Evolutionary conservation across 345 rosid species (phyloP).

Genomic region (Hibiscus mutabilis): DNA sequence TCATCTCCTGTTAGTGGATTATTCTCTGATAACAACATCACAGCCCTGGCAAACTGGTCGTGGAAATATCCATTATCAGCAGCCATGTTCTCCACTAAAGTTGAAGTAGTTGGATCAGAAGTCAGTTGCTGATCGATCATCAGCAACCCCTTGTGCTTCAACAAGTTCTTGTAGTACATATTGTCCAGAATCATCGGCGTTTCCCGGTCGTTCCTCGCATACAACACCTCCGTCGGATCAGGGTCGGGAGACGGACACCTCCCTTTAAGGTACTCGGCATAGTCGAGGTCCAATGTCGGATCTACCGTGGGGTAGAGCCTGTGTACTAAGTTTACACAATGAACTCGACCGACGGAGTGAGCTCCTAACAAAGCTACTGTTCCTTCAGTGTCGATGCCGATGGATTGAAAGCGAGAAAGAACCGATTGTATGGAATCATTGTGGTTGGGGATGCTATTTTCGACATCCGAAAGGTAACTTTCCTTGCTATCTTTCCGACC

Average conservation of each 20-base stretch:
- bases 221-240: constrained; percentile 43
- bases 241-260: constrained; percentile 62
- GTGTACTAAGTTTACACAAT: constrained; percentile 61
- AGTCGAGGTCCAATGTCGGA: constrained; percentile 55
- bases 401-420: constrained; percentile 51
- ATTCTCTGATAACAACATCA: constrained; percentile 58
- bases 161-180: constrained; percentile 52
- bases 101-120: constrained; percentile 52
- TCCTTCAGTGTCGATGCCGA: constrained; percentile 61
- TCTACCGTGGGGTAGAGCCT: constrained; percentile 73
- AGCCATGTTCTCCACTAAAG: constrained; percentile 64
- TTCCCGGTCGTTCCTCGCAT: constrained; percentile 63
- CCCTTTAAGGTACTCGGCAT: constrained; percentile 54
- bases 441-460: constrained; percentile 53
- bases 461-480: constrained; percentile 42
- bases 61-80: constrained; percentile 64
- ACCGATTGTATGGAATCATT: constrained; percentile 54
- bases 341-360: constrained; percentile 86
- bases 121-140: constrained; percentile 52
- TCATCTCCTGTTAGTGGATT: constrained; percentile 59
- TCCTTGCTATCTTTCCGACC: constrained; percentile 63
- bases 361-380: constrained; percentile 72
- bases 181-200: constrained; percentile 86
- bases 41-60: constrained; percentile 54
- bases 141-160: constrained; percentile 64